phyloP scores from a whole-genome alignment of 371 early-diverging fungal genomes.

The Rhizopus delemar region DNA sequence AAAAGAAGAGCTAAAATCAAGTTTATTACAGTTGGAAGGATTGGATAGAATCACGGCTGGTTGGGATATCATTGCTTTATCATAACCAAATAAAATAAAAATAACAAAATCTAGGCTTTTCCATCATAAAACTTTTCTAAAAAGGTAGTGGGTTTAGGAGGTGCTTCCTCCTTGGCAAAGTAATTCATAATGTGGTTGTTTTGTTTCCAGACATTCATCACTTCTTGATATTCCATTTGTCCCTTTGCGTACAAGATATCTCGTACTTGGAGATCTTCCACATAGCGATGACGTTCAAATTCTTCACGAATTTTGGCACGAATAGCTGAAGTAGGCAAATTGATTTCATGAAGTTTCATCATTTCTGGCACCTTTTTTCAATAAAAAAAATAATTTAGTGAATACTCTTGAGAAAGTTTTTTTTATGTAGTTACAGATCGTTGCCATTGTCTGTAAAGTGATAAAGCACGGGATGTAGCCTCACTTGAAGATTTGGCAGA shows the following conservation, averaged over 20 bases:
- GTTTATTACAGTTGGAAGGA: constrained; percentile 29
- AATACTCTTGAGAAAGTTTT: neutral
- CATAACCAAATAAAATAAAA: neutral
- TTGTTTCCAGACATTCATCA: constrained; percentile 95
- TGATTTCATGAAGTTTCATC: constrained; percentile 77
- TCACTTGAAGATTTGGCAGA: constrained; percentile 58
- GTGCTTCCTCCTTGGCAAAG: constrained; percentile 79
- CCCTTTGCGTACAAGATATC: constrained; percentile 90
- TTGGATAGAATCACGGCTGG: constrained; percentile 38
- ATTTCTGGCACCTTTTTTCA: constrained; percentile 74
- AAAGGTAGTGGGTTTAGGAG: constrained; percentile 75
- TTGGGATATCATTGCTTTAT: constrained; percentile 38
- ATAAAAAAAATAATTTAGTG: neutral
- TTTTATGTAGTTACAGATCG: constrained; percentile 51
- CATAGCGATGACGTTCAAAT: constrained; percentile 87
- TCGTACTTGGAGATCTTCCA: constrained; percentile 76
- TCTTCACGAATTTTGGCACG: constrained; percentile 89
- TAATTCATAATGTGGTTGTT: constrained; percentile 87
- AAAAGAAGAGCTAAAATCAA: constrained; percentile 26
- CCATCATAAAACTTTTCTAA: constrained; percentile 87
- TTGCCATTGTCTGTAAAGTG: constrained; percentile 70
- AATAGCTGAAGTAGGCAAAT: constrained; percentile 70
- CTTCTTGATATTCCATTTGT: constrained; percentile 88
- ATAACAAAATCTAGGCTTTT: constrained; percentile 38
- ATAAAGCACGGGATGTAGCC: constrained; percentile 59